Evolutionary conservation across 305 asterid species (phyloP).

Genomic region (Solanum hybrid): DNA sequence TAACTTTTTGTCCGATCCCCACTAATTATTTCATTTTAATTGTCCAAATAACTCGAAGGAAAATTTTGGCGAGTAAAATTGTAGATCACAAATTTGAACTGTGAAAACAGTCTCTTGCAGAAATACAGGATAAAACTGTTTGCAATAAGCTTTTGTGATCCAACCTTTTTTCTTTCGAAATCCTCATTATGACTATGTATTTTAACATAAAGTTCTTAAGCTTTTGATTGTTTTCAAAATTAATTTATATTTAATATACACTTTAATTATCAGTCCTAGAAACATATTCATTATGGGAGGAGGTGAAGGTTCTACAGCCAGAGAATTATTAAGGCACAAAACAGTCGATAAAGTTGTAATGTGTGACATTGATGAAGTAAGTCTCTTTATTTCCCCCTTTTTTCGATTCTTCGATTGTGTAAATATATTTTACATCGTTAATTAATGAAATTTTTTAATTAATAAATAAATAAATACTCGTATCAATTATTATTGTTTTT

Average conservation of each 20-base stretch:
- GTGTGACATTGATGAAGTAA: slow-evolving; percentile 95
- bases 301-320: slow-evolving; percentile 96
- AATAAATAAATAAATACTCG: neutral
- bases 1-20: neutral
- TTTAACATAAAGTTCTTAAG: neutral
- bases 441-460: too few relatives aligned
- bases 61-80: neutral
- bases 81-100: neutral
- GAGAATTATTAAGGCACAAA: slow-evolving; percentile 79
- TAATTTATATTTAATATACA: neutral
- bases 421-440: neutral
- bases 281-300: slow-evolving; percentile 93
- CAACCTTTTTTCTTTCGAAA: neutral
- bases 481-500: slow-evolving; percentile 1
- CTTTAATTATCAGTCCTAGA: slow-evolving; percentile 47
- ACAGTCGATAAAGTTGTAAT: slow-evolving; percentile 71
- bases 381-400: neutral
- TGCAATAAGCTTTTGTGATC: neutral
- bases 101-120: neutral
- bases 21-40: neutral
- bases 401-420: neutral
- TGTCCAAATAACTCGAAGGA: neutral
- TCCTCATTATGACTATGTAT: neutral
- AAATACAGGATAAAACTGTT: too few relatives aligned
- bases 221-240: neutral